Evolutionary conservation across 371 early-diverging fungal genomes (phyloP).

Genomic region (Blastocladiella emersonii): DNA sequence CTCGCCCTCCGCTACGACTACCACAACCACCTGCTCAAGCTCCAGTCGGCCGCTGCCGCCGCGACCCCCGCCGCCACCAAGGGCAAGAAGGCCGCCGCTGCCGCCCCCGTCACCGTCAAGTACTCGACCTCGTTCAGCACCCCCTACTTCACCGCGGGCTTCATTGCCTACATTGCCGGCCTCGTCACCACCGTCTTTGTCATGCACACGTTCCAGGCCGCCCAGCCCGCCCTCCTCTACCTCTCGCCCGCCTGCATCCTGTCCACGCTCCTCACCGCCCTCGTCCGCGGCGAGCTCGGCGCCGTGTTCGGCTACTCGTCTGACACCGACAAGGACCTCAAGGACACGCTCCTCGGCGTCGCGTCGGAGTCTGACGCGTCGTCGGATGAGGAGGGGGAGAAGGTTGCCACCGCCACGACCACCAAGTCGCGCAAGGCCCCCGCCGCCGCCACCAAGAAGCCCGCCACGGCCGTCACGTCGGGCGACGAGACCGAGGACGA

Average conservation of each 20-base stretch:
- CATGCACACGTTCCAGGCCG: conserved; percentile 93
- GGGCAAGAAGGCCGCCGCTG: conserved; percentile 15
- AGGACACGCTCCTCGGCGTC: conserved; percentile 7
- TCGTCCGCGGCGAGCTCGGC: conserved; percentile 65
- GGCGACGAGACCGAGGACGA: not conserved
- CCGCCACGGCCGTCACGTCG: too few species aligned
- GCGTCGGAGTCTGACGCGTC: not conserved
- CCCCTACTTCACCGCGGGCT: conserved; percentile 74
- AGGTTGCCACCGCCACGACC: not conserved
- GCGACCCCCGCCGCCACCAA: conserved; percentile 29
- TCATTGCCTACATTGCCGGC: conserved; percentile 69
- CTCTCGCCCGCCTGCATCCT: conserved; percentile 90
- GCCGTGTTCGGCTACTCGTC: conserved; percentile 65
- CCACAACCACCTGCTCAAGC: conserved; percentile 19
- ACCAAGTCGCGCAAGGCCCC: not conserved
- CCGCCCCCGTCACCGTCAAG: conserved; percentile 48
- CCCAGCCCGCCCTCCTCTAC: conserved; percentile 92
- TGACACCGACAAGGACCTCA: conserved; percentile 37
- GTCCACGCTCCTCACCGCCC: conserved; percentile 63
- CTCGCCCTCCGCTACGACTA: conserved; percentile 82
- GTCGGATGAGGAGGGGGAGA: not conserved
- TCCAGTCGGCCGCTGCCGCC: not conserved
- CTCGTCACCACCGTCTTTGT: conserved; percentile 78
- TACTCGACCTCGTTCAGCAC: conserved; percentile 74
- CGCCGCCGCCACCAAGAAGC: not conserved